Base-by-base conservation (phyloP, 805 yeast species). In the Metschnikowia shivogae region DNA sequence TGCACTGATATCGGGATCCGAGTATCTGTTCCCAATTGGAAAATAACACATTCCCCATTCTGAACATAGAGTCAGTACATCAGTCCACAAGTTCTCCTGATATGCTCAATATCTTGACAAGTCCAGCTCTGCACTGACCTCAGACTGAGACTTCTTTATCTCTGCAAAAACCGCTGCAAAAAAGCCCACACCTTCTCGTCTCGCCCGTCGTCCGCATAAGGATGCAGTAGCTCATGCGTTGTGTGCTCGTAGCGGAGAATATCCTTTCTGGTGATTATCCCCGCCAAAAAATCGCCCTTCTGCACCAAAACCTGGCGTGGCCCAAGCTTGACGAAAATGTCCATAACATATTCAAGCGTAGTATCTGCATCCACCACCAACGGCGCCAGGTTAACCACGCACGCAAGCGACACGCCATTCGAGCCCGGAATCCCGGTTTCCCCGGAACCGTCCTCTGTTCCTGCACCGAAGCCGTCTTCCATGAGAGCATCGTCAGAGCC, bases 211-310 rank as follows among this genome's bases (percentile, higher is more conserved):
- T 54, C 54, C 28, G 40, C 47, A 1, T 39, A 39, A 14, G 60
- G 58, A 1, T 43, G 39, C 11, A 59, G 48, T n/a, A 53, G 34
- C 30, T 59, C 58, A 43, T 66, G 68, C n/a, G 50, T 47, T 9
- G 70, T 65, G 46, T 65, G 59, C 52, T 82, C 85, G 55, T 77
- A 88, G 49, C 82, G 72, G 42, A 90, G 63, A 13, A 92, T 70
- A 58, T 90, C 98, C 57, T 93, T 93, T 46, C 90, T 74, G 0
- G 96, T 88, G 1, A 95, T 67, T n/a, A 88, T 58, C 0, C 99
- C 99, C 12, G 73, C 73, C 13, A 88, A 58, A 2, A 59, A 49
- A 1, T 90, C 93, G 27, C 74, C 64, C 8, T 79, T 73, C 44
- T 82, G 84, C 1, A 87, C 83, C 34, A 84, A 70, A 1, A 93